These are phyloP conservation scores for Neovahlkampfia damariscottae DNA, from an alignment of 78 protist species.

Conservation along the genomic window DNA sequence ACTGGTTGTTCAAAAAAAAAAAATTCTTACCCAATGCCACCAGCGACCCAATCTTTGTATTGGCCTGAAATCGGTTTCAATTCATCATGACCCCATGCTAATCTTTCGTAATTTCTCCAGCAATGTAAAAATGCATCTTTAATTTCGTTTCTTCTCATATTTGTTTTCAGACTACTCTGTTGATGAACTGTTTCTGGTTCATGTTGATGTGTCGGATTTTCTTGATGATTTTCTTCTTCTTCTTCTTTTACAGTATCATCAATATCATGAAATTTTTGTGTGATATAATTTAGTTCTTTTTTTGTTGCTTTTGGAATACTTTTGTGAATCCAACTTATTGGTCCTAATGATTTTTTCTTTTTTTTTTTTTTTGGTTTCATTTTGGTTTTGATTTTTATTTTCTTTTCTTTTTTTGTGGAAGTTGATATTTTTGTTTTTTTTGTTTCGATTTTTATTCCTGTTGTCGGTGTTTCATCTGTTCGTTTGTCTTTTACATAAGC, in stretches of 20 bases:
- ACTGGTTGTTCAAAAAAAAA: no score
- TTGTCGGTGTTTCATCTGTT: no score
- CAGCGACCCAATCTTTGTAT: no score
- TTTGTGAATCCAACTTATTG: not conserved
- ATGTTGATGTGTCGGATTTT: not conserved
- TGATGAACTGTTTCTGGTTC: not conserved
- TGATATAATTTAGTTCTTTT: no score
- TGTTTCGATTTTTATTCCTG: not conserved
- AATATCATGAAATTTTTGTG: no score
- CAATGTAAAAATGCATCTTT: slow-evolving; percentile 16
- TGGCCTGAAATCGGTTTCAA: slow-evolving; percentile 34
- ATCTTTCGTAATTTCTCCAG: slow-evolving; percentile 46
- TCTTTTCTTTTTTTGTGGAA: not conserved
- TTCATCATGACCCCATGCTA: slow-evolving; percentile 73
- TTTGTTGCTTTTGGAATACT: no score
- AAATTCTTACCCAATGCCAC: no score
- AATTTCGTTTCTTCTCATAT: not conserved
- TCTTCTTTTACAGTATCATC: no score
- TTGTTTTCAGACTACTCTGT: not conserved
- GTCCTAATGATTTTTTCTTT: not conserved
- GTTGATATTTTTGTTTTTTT: not conserved
- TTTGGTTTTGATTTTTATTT: not conserved
- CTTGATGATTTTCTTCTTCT: not conserved
- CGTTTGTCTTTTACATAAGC: no score
- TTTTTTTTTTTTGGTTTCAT: not conserved